Evolutionary conservation across 495 filamentous ascomycete genomes (phyloP), one percentile per base, ranked within the genome.

Genomic region (Penicillium simplicissimum): DNA sequence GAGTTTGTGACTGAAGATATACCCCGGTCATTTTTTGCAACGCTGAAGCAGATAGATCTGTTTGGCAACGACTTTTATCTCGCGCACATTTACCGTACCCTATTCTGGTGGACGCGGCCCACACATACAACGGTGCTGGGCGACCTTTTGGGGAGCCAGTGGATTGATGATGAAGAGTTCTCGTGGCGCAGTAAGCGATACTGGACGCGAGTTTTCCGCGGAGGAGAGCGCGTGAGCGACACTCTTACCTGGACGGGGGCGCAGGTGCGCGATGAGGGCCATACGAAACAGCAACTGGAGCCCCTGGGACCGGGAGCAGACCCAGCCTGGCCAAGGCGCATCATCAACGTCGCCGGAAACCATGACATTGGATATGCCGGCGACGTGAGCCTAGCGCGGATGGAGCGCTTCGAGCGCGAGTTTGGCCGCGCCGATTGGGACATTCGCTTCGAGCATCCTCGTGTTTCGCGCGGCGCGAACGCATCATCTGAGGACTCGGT

Each of bases 291-390:
- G 9, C 52, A 60, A 3, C 71, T 81, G 13, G 73, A 87, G 28
- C 68, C 73, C 21, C 82, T 87, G 17, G 76, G 84, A 15, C 81
- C 85, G n/a, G 54, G 38, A 0, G 67, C 71, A 1, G 81, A 87
- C 49, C 72, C 76, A 8, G 67, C 74, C 1, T 98, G 95, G 95
- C 76, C 81, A 14, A 79, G 80, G 31, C 84, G 90, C 57, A 76
- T 98, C 58, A 94, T 98, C 70, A 93, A 95, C 62, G 82, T 97
- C 11, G 91, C 88, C 0, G 95, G 95, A 0, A 98, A 98, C 71
- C 95, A 98, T 67, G 95, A 98, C 72, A 87, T 98, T 56, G 95
- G 95, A 31, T 98, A 98, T 67, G 90, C 94, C 0, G 95, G 95
- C 0, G 95, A 98, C 73, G 81, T 96, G 58, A 90, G 86, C 55